Evolutionary conservation across 176 grass and related monocot species (phyloP).

Genomic region (Melocanna baccifera): DNA sequence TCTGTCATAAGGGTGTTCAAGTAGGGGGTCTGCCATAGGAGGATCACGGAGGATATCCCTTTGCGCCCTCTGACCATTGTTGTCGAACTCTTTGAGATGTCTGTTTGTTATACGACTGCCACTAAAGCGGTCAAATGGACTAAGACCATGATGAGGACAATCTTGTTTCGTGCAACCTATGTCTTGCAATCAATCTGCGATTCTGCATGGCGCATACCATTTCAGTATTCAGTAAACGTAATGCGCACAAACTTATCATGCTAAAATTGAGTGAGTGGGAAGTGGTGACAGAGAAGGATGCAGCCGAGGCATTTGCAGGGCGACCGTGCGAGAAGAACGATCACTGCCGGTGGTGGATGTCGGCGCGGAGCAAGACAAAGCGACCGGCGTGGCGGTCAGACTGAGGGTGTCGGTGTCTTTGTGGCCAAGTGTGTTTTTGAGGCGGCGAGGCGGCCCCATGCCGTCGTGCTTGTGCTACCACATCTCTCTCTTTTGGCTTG

Average conservation of each 20-base stretch:
- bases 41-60: no score
- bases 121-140: no score
- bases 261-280: neutral
- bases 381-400: neutral
- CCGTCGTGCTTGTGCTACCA: neutral
- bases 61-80: no score
- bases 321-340: neutral
- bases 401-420: conserved; percentile 29
- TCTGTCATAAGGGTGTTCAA: no score
- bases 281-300: neutral
- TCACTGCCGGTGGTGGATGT: neutral
- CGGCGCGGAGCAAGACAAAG: conserved; percentile 37
- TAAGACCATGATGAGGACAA: no score
- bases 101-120: no score
- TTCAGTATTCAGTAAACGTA: neutral
- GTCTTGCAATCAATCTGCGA: neutral
- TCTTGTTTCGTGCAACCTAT: neutral
- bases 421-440: neutral
- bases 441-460: neutral
- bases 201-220: neutral
- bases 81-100: no score
- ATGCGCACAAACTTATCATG: neutral
- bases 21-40: no score
- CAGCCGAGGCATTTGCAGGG: neutral
- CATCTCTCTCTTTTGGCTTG: conserved; percentile 16